Conservation (phyloP, 352 stramenopile species). For the Peronospora farinosa region DNA sequence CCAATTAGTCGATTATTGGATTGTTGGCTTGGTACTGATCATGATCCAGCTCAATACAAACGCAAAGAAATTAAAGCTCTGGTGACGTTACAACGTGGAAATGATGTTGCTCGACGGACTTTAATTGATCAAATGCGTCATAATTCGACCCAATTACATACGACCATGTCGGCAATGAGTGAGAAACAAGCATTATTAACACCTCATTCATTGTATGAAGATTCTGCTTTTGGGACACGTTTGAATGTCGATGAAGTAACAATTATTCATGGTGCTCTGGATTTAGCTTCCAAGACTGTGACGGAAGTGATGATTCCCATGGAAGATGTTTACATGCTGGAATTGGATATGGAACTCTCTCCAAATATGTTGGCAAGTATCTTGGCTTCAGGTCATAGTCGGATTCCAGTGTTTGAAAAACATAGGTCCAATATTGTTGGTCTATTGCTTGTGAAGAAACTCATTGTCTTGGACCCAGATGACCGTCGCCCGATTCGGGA, state of each 20-base stretch:
- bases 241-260: conserved; percentile 86
- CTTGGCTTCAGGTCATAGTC: conserved; percentile 76
- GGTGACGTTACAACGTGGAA: conserved; percentile 68
- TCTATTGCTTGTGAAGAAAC: conserved; percentile 82
- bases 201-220: conserved; percentile 33
- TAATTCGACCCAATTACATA: conserved; percentile 13
- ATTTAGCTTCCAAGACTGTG: conserved; percentile 82
- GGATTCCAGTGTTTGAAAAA: conserved; percentile 87
- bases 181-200: conserved; percentile 31
- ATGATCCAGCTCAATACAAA: conserved; percentile 80
- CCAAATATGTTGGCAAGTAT: conserved; percentile 77
- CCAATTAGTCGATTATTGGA: conserved; percentile 91
- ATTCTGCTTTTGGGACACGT: conserved; percentile 43
- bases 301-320: conserved; percentile 87
- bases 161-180: conserved; percentile 27
- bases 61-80: conserved; percentile 86
- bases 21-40: conserved; percentile 74
- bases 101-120: conserved; percentile 29
- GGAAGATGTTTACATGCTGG: conserved; percentile 81
- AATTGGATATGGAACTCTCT: conserved; percentile 69
- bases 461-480: conserved; percentile 87
- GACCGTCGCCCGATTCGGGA: conserved; percentile 60
- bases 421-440: conserved; percentile 77
- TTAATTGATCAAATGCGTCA: conserved; percentile 36
- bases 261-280: conserved; percentile 89